Evolutionary conservation across 2,329 filamentous ascomycete genomes (phyloP).

Genomic region (Cercospora nicotianae): DNA sequence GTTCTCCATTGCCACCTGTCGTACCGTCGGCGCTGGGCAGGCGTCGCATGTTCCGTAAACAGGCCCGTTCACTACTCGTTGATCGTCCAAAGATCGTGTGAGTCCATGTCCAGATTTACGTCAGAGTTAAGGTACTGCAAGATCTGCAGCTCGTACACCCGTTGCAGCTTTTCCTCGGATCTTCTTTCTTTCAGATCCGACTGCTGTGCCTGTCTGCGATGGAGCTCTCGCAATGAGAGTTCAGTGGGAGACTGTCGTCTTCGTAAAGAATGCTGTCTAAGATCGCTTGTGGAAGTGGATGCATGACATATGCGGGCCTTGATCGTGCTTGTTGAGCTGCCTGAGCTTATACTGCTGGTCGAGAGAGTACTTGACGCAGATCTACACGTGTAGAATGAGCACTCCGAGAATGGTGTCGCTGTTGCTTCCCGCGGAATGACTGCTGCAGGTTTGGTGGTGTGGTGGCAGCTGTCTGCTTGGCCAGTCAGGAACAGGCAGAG

Average conservation of each 20-base stretch:
- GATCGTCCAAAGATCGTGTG: slow-evolving; percentile 21
- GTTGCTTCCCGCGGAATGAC: slow-evolving; percentile 16
- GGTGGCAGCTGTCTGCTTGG: slow-evolving; percentile 10
- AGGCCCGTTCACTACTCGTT: slow-evolving; percentile 2
- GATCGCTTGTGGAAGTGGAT: slow-evolving; percentile 12
- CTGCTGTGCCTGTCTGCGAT: slow-evolving; percentile 24
- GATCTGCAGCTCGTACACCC: slow-evolving; percentile 37
- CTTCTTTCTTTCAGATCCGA: slow-evolving; percentile 25
- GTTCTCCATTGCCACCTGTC: background rate
- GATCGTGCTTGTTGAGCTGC: slow-evolving; percentile 22
- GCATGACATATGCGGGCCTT: slow-evolving; percentile 10
- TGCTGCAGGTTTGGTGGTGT: slow-evolving; percentile 7
- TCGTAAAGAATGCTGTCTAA: slow-evolving; percentile 25
- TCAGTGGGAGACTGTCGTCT: slow-evolving; percentile 31
- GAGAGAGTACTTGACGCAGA: slow-evolving; percentile 10
- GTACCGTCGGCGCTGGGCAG: background rate
- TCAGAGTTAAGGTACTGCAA: slow-evolving; percentile 34
- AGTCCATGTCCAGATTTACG: slow-evolving; percentile 8
- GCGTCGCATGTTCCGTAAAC: background rate
- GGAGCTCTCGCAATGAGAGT: slow-evolving; percentile 34
- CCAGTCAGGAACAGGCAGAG: slow-evolving; percentile 27
- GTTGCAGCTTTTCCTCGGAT: slow-evolving; percentile 35
- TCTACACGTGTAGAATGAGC: slow-evolving; percentile 31
- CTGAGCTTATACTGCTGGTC: slow-evolving; percentile 14
- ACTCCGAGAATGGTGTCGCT: slow-evolving; percentile 25